Conservation (phyloP, 345 rosid species). For the Noccaea caerulescens region DNA sequence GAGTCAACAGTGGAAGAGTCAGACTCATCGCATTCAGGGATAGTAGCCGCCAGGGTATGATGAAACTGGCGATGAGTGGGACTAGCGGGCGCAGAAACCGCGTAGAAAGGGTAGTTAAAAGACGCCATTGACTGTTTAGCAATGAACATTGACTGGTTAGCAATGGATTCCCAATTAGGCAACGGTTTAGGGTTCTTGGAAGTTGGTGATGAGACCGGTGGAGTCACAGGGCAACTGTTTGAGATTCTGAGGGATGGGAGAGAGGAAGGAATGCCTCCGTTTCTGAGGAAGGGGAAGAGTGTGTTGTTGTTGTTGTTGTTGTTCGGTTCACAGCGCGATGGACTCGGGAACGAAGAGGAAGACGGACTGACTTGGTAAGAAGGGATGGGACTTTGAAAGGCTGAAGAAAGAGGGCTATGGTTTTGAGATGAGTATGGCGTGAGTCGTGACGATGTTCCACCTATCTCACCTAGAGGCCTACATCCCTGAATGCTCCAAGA, state of each 20-base stretch:
- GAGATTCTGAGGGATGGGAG: constrained; percentile 95
- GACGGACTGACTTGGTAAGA: constrained; percentile 91
- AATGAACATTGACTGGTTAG: constrained; percentile 75
- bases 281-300: constrained; percentile 67
- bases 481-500: constrained; percentile 62
- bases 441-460: constrained; percentile 58
- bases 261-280: constrained; percentile 68
- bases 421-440: constrained; percentile 79
- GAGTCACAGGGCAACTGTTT: constrained; percentile 93
- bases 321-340: constrained; percentile 53
- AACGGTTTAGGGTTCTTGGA: constrained; percentile 71
- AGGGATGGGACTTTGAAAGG: constrained; percentile 90
- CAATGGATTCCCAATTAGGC: constrained; percentile 85
- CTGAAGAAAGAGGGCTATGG: constrained; percentile 85
- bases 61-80: constrained; percentile 84
- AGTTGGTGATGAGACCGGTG: constrained; percentile 92
- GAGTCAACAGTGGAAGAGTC: constrained; percentile 93
- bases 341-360: constrained; percentile 90
- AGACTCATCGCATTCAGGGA: constrained; percentile 94
- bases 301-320: constrained; percentile 53
- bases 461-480: constrained; percentile 64
- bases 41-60: constrained; percentile 83
- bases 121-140: constrained; percentile 62
- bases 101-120: constrained; percentile 78
- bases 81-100: constrained; percentile 95